Evolutionary conservation across 345 rosid genomes (phyloP).

Genomic region (Citrus maxima): DNA sequence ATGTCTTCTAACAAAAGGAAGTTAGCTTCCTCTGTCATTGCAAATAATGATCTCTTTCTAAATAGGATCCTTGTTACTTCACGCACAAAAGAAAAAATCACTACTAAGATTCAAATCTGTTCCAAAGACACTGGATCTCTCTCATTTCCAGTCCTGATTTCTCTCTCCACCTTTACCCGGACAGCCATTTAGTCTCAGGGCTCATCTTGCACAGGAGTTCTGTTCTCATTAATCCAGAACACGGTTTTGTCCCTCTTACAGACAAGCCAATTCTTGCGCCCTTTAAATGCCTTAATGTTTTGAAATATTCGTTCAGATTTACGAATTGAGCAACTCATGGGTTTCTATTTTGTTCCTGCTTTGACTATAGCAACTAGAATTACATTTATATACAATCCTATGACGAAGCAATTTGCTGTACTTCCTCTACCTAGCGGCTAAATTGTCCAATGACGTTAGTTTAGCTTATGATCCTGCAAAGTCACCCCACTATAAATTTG

Average conservation of each 20-base stretch:
- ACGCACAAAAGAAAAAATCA: conserved; percentile 11
- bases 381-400: not conserved
- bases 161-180: not conserved
- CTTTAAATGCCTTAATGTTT: not conserved
- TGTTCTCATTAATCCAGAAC: not conserved
- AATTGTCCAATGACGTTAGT: not conserved
- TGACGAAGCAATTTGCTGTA: not conserved
- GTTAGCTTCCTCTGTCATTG: not conserved
- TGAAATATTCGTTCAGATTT: no score
- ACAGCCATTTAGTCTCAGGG: not conserved
- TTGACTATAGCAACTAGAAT: no score
- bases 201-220: not conserved
- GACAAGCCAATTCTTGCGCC: not conserved
- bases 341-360: no score
- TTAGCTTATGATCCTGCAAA: conserved; percentile 42
- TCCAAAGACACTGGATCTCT: conserved; percentile 13
- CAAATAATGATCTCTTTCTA: conserved; percentile 22
- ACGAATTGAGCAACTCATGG: not conserved
- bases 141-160: conserved; percentile 27
- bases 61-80: conserved; percentile 23
- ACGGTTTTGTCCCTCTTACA: not conserved
- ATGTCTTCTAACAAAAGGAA: not conserved
- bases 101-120: conserved; percentile 20
- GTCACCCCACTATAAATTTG: conserved; percentile 13
- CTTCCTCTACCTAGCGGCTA: not conserved